These are phyloP conservation scores for Cystobasidium onofrii DNA, from an alignment of 768 basidiomycete genomes.

Conservation along the genomic window DNA sequence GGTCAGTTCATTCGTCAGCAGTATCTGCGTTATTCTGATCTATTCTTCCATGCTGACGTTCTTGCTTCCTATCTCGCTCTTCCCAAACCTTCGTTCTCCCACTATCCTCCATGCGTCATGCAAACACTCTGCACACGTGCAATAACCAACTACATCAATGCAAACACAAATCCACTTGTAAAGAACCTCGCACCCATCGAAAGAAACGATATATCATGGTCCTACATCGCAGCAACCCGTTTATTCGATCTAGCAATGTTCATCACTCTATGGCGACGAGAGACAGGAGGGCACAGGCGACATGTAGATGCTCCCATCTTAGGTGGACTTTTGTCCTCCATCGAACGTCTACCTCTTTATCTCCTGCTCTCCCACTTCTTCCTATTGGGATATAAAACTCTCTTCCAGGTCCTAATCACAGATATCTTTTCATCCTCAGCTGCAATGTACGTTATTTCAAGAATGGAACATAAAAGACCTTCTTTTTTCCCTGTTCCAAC, in stretches of 20 bases:
- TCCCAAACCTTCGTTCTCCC: too few species aligned
- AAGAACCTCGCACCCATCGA: slow-evolving; percentile 31
- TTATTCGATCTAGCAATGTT: slow-evolving; percentile 7
- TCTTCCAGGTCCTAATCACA: slow-evolving; percentile 27
- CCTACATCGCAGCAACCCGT: slow-evolving; percentile 14
- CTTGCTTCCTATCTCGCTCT: too few species aligned
- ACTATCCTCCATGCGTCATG: too few species aligned
- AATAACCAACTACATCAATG: not conserved
- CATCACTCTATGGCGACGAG: slow-evolving; percentile 18
- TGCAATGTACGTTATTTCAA: slow-evolving; percentile 12
- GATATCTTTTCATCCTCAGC: slow-evolving; percentile 25
- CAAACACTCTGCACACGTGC: not conserved
- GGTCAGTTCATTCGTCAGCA: too few species aligned
- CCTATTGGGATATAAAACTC: slow-evolving; percentile 25
- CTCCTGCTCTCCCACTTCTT: slow-evolving; percentile 28
- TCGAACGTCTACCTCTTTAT: slow-evolving; percentile 19
- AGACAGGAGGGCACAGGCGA: slow-evolving; percentile 13
- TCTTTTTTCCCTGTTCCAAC: slow-evolving; percentile 7
- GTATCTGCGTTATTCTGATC: not conserved
- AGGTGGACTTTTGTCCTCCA: not conserved
- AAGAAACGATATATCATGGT: slow-evolving; percentile 15
- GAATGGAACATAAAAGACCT: slow-evolving; percentile 23
- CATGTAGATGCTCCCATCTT: slow-evolving; percentile 15
- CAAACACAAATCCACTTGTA: not conserved
- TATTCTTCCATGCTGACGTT: not conserved